Evolutionary conservation across 441 rosid genomes (phyloP).

Genomic region (Populus hybrid): DNA sequence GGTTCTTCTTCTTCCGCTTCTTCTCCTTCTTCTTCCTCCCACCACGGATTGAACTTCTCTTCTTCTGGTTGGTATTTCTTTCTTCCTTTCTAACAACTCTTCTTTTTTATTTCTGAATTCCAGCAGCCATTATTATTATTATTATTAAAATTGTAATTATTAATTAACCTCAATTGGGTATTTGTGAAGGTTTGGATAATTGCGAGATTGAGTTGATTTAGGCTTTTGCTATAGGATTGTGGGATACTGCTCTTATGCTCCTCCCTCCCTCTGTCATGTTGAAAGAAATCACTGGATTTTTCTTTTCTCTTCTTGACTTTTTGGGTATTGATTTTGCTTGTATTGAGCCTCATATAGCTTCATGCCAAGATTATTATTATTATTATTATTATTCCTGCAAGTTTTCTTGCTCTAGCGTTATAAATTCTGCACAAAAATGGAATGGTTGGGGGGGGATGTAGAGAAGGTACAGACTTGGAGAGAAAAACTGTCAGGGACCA

Average conservation of each 20-base stretch:
- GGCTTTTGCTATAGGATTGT: background rate
- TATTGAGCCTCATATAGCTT: background rate
- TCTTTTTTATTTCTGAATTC: background rate
- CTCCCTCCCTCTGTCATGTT: background rate
- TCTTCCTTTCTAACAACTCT: background rate
- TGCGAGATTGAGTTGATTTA: background rate
- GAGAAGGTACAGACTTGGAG: background rate
- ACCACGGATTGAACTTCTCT: constrained; percentile 19
- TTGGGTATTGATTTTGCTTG: background rate
- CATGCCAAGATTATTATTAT: background rate
- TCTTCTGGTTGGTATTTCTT: constrained; percentile 16
- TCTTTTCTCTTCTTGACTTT: background rate
- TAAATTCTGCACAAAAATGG: background rate
- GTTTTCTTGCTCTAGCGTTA: background rate
- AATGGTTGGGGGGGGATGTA: background rate
- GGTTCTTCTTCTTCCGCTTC: constrained; percentile 12
- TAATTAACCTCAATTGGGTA: background rate
- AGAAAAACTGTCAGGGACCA: background rate
- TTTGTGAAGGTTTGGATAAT: background rate
- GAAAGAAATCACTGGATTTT: background rate
- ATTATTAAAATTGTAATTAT: background rate
- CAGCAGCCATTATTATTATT: background rate
- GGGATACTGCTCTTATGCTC: background rate
- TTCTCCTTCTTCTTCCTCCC: constrained; percentile 17
- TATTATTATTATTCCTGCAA: too few species aligned